Base-by-base conservation (phyloP, 139 green algal genomes). In the Closterium sp. region DNA sequence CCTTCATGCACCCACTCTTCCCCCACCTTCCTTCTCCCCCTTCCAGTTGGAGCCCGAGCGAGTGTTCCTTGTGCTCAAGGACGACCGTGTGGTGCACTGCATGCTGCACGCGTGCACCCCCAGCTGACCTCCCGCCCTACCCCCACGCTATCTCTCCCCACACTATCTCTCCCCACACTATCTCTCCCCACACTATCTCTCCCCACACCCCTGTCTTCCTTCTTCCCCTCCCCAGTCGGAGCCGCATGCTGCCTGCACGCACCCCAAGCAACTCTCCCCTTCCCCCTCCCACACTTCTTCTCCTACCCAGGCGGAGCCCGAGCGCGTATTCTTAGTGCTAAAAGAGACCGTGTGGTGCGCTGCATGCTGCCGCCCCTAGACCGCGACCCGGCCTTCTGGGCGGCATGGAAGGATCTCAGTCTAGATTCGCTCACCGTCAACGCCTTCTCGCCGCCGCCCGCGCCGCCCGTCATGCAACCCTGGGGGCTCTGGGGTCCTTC, bases 331-430 rank as follows among this genome's bases (percentile, higher is more conserved):
- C 29, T 2, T 95, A 1, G 91, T 94, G 90, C 70, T 95, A 9
- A 93, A 94, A 21, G 87, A 91, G 88, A 93, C 30, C 88, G 91
- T 0, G 88, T 91, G 32, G 91, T 93, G 91, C 70, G 91, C 30
- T 42, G 31, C 30, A 90, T 93, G 70, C 91, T 93, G 86, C 91
- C 91, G 24, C 42, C 88, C 10, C 31, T 30, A 2, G 91, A 93
- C 19, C 31, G 88, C 29, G 91, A 93, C 91, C 38, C 86, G 19
- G 2, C 27, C 27, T 93, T 93, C 73, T 93, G 91, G 91, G 28
- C 27, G 24, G 91, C 87, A 27, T 93, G 91, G 91, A 27, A 93
- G 31, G 21, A 24, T 34, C n/a, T 90, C 21, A 91, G 31, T 17
- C 29, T 93, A n/a, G 88, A 86, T n/a, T 17, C 87, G 10, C 29